phyloP scores from a whole-genome alignment of 345 rosid species.

The Citrus maxima region DNA sequence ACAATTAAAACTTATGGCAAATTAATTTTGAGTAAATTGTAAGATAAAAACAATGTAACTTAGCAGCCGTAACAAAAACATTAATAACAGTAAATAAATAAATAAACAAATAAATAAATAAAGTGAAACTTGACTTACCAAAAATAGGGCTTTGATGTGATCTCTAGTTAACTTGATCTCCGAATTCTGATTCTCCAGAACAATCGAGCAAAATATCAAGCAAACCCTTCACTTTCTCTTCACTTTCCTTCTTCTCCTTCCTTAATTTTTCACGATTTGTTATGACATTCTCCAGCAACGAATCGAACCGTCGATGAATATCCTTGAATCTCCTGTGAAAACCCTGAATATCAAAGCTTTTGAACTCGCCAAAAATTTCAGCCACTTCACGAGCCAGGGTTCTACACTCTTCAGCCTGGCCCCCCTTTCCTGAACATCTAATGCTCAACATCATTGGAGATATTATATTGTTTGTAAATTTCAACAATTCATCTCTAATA shows the following conservation, averaged over 20 bases:
- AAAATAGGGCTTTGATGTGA: constrained; percentile 34
- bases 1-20: too few relatives aligned
- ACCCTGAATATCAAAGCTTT: constrained; percentile 38
- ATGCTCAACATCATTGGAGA: constrained; percentile 46
- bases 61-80: too few relatives aligned
- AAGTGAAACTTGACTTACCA: constrained; percentile 14
- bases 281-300: constrained; percentile 35
- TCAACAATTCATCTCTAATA: constrained; percentile 36
- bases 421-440: constrained; percentile 28
- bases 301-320: constrained; percentile 26
- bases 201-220: constrained; percentile 37
- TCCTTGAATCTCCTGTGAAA: constrained; percentile 26
- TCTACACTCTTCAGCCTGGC: constrained; percentile 29
- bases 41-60: too few relatives aligned
- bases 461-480: constrained; percentile 35
- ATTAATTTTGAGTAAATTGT: too few relatives aligned
- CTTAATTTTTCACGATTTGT: constrained; percentile 25
- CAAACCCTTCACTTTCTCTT: constrained; percentile 30
- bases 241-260: constrained; percentile 13
- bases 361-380: constrained; percentile 39
- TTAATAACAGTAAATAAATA: too few relatives aligned
- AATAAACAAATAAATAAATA: too few relatives aligned
- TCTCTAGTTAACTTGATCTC: constrained; percentile 31
- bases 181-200: constrained; percentile 24
- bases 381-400: constrained; percentile 34